phyloP scores from a whole-genome alignment of 129 eudicot genomes.

The Arctium lappa region DNA sequence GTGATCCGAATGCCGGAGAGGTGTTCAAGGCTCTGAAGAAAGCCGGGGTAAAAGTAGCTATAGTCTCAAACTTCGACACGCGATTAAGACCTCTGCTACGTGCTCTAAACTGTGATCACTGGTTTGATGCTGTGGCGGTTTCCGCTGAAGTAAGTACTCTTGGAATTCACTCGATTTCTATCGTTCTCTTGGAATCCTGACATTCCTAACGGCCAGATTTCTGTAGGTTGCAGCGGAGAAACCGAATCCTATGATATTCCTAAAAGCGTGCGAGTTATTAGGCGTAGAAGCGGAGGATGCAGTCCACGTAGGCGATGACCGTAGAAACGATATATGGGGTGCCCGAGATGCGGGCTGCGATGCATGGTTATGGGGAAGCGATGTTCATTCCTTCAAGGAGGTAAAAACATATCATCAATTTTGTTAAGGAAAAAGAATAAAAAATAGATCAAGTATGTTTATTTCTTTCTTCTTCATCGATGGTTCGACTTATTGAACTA shows the following conservation, averaged over 20 bases:
- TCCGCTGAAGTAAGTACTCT: slow-evolving; percentile 83
- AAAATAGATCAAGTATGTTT: no score
- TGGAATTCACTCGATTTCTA: neutral
- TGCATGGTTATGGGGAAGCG: slow-evolving; percentile 99
- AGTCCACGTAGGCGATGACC: slow-evolving; percentile 98
- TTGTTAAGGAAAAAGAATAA: no score
- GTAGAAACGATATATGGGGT: slow-evolving; percentile 96
- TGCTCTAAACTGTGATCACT: slow-evolving; percentile 87
- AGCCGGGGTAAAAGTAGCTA: slow-evolving; percentile 82
- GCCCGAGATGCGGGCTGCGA: slow-evolving; percentile 99
- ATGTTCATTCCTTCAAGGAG: slow-evolving; percentile 93
- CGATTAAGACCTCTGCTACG: slow-evolving; percentile 80
- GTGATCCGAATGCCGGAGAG: slow-evolving; percentile 87
- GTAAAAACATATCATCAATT: slow-evolving; percentile 19
- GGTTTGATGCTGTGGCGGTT: slow-evolving; percentile 98
- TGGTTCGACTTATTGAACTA: neutral
- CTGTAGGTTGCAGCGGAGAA: slow-evolving; percentile 95
- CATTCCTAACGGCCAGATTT: neutral
- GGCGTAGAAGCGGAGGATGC: slow-evolving; percentile 95
- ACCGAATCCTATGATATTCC: slow-evolving; percentile 89
- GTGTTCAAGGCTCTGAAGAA: slow-evolving; percentile 76
- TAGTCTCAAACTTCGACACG: slow-evolving; percentile 96
- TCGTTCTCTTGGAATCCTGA: neutral
- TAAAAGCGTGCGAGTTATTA: slow-evolving; percentile 93
- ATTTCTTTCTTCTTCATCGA: neutral